Conservation (phyloP, 2,329 filamentous ascomycete genomes). For the Macrophomina phaseolina region DNA sequence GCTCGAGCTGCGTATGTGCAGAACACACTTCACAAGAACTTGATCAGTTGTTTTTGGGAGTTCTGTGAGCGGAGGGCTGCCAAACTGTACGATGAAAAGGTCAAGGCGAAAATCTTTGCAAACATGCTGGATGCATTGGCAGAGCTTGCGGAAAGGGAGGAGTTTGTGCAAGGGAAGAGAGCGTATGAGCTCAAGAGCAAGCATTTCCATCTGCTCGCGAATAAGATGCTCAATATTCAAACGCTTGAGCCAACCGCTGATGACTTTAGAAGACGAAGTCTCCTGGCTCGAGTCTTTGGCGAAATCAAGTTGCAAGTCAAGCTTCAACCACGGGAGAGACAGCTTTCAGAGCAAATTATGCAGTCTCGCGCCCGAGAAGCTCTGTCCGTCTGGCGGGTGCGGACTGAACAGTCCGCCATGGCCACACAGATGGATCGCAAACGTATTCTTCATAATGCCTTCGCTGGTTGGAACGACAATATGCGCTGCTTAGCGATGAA, state of each 20-base stretch:
- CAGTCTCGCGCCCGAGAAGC: slow-evolving; percentile 39
- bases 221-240: slow-evolving; percentile 27
- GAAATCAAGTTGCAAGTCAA: slow-evolving; percentile 2
- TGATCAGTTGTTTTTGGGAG: slow-evolving; percentile 46
- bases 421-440: slow-evolving; percentile 58
- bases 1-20: slow-evolving; percentile 41
- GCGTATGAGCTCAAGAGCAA: slow-evolving; percentile 36
- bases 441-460: slow-evolving; percentile 62
- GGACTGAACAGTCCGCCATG: slow-evolving; percentile 47
- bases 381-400: slow-evolving; percentile 58
- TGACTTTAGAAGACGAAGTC: slow-evolving; percentile 37
- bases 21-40: slow-evolving; percentile 40
- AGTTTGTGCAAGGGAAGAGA: slow-evolving; percentile 31
- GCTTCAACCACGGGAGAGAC: slow-evolving; percentile 42
- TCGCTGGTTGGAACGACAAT: slow-evolving; percentile 67
- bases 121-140: slow-evolving; percentile 38
- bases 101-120: slow-evolving; percentile 36
- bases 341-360: slow-evolving; percentile 45
- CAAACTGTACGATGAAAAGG: slow-evolving; percentile 38
- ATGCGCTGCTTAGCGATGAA: slow-evolving; percentile 60
- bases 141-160: slow-evolving; percentile 36
- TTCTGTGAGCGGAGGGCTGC: slow-evolving; percentile 44
- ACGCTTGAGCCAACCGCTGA: slow-evolving; percentile 44
- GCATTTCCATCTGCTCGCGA: slow-evolving; percentile 34
- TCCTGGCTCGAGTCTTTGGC: slow-evolving; percentile 35